Evolutionary conservation across 2,329 filamentous ascomycete genomes (phyloP), one percentile per base, ranked within the genome.

Genomic region (Coniella vitis): DNA sequence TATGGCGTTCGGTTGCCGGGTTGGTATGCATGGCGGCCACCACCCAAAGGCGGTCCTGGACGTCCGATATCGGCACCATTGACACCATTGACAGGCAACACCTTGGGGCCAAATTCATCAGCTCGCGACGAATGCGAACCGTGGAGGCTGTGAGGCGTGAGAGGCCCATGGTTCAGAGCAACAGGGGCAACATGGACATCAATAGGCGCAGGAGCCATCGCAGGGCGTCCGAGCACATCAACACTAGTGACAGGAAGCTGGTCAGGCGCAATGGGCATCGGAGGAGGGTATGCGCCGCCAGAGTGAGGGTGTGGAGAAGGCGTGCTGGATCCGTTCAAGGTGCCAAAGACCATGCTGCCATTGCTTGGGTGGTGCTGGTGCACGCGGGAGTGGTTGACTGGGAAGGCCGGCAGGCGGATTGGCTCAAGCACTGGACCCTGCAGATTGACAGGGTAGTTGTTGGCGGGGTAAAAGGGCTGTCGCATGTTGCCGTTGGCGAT

Each of bases 71-170:
- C 52, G 21, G 48, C 19, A 9, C 49, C 46, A 12, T 41, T 52
- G 25, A 41, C 42, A 16, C 52, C 52, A 12, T 54, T 54, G 19
- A 47, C 29, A 25, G 46, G 45, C 5, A 42, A 46, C 29, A 43
- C 32, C 8, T 32, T 41, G 12, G 29, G 32, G 16, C 34, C 39
- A 13, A 38, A 44, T 38, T 70, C 66, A 20, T 64, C 64, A 38
- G 72, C 70, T 4, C 65, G 69, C 2, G 79, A 80, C 32, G 76
- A 72, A 52, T 81, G 79, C 2, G 80, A 83, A 32, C 74, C 79
- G 48, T 81, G 79, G 57, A 79, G 80, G 61, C 78, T 83, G 54
- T 78, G 78, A 4, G 78, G 75, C 2, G 78, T 80, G 1, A 74
- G 72, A 2, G 78, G 75, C 3, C 73, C 74, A 58, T 76, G 76